Evolutionary conservation across 108 stramenopile species (phyloP).

Genomic region (Stephanodiscus minutulus): DNA sequence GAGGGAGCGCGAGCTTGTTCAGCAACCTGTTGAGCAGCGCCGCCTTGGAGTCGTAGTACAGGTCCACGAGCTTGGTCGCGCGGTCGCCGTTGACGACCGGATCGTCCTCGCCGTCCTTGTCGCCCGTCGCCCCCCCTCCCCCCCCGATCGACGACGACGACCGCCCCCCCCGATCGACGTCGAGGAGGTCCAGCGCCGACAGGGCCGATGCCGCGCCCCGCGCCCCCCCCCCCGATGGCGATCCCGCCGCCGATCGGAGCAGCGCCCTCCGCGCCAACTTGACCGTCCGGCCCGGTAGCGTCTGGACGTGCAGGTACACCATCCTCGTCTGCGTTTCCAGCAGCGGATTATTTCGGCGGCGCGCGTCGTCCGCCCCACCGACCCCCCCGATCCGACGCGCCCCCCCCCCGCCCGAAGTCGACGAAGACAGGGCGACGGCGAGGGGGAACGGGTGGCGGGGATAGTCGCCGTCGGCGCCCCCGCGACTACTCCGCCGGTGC

Average conservation of each 20-base stretch:
- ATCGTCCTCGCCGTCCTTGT: neutral
- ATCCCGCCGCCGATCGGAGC: slow-evolving; percentile 44
- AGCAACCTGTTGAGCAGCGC: slow-evolving; percentile 62
- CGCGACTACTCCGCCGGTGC: too few relatives aligned
- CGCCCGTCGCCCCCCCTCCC: neutral
- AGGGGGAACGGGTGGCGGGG: slow-evolving; percentile 54
- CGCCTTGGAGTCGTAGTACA: slow-evolving; percentile 88
- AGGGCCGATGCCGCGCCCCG: slow-evolving; percentile 66
- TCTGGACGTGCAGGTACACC: slow-evolving; percentile 85
- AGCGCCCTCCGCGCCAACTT: slow-evolving; percentile 57
- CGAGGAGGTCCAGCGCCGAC: slow-evolving; percentile 68
- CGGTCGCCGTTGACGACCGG: slow-evolving; percentile 11
- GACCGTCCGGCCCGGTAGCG: slow-evolving; percentile 66
- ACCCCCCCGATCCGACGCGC: neutral
- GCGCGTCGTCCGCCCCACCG: neutral
- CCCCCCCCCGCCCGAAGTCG: slow-evolving; percentile 11
- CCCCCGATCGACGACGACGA: slow-evolving; percentile 1
- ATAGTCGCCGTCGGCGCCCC: neutral
- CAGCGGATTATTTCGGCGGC: too few relatives aligned
- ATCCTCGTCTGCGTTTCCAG: slow-evolving; percentile 75
- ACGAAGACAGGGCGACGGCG: slow-evolving; percentile 60
- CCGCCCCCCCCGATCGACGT: slow-evolving; percentile 30
- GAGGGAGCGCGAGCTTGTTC: slow-evolving; percentile 28
- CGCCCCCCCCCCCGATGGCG: slow-evolving; percentile 21
- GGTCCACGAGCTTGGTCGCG: slow-evolving; percentile 59